Conservation (phyloP, 1,139 yeast genomes). For the Kodamaea sp. region DNA sequence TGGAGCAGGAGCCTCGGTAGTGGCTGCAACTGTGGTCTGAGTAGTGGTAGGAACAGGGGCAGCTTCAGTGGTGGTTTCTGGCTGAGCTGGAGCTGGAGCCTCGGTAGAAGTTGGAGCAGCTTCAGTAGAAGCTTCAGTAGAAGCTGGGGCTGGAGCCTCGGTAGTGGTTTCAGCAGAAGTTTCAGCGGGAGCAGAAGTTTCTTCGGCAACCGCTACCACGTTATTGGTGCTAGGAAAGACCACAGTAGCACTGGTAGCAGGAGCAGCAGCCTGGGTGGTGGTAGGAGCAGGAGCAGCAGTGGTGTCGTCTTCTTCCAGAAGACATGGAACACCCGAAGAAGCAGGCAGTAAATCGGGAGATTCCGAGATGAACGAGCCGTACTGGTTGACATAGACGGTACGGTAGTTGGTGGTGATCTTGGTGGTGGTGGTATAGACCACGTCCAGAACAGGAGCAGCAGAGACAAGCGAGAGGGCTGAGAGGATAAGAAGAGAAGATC, state of each 20-base stretch:
- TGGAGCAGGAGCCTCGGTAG: neutral
- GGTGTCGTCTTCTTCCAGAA: no score
- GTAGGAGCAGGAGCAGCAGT: constrained; percentile 6
- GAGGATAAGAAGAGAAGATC: no score
- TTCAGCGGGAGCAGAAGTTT: no score
- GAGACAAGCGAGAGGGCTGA: constrained; percentile 14
- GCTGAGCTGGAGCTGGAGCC: constrained; percentile 13
- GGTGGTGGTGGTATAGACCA: constrained; percentile 20
- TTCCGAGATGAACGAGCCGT: constrained; percentile 3
- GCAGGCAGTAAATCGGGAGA: constrained; percentile 3
- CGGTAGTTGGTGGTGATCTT: constrained; percentile 12
- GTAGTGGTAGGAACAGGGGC: constrained; percentile 13
- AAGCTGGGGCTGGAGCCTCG: constrained; percentile 2
- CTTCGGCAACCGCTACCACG: constrained; percentile 3
- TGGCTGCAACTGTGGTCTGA: constrained; percentile 9
- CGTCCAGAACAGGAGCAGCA: constrained; percentile 30
- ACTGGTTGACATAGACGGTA: constrained; percentile 16
- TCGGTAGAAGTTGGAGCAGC: constrained; percentile 4
- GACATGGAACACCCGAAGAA: constrained; percentile 4
- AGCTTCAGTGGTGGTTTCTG: constrained; percentile 16
- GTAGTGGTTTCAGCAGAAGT: constrained; percentile 1
- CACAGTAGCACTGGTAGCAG: constrained; percentile 4
- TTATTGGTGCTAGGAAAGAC: no score
- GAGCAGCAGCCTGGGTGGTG: constrained; percentile 3
- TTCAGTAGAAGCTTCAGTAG: constrained; percentile 10